phyloP scores from a whole-genome alignment of 371 early-diverging fungal species.

The Cokeromyces recurvatus region DNA sequence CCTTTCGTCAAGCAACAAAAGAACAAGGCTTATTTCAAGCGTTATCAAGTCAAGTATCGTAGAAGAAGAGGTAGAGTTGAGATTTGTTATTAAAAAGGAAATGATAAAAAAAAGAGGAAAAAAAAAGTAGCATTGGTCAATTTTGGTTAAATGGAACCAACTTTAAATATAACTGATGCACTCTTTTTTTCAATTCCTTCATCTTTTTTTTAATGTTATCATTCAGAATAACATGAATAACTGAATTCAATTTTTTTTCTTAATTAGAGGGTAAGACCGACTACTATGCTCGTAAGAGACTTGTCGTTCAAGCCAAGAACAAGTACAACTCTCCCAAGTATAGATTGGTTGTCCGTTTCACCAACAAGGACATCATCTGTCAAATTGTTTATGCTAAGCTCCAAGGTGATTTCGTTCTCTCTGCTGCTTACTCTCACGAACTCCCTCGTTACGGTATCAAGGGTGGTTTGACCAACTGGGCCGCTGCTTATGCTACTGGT shows the following conservation, averaged over 20 bases:
- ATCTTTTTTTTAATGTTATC: too few relatives aligned
- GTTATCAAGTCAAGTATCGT: conserved; percentile 96
- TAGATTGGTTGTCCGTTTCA: conserved; percentile 99
- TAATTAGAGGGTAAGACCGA: conserved; percentile 99
- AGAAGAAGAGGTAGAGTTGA: conserved; percentile 84
- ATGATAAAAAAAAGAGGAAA: neutral
- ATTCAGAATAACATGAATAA: too few relatives aligned
- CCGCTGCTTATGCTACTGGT: conserved; percentile 99
- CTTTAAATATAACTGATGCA: too few relatives aligned
- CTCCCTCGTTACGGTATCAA: conserved; percentile 97
- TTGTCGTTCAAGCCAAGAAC: conserved; percentile 99
- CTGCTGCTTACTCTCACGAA: conserved; percentile 99
- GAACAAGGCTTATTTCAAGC: conserved; percentile 97
- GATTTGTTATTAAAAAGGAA: too few relatives aligned
- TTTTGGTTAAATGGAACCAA: too few relatives aligned
- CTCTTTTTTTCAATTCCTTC: too few relatives aligned
- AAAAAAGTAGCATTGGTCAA: neutral
- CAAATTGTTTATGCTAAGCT: conserved; percentile 99
- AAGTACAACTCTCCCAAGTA: conserved; percentile 99
- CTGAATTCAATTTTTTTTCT: neutral
- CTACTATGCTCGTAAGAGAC: conserved; percentile 99
- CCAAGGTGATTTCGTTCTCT: conserved; percentile 97
- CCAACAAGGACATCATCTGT: conserved; percentile 97
- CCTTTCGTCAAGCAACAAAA: conserved; percentile 70
- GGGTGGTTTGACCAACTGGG: conserved; percentile 99